These are phyloP conservation scores for Xylaria acuta DNA, from an alignment of 495 filamentous ascomycete species.

Conservation along the genomic window DNA sequence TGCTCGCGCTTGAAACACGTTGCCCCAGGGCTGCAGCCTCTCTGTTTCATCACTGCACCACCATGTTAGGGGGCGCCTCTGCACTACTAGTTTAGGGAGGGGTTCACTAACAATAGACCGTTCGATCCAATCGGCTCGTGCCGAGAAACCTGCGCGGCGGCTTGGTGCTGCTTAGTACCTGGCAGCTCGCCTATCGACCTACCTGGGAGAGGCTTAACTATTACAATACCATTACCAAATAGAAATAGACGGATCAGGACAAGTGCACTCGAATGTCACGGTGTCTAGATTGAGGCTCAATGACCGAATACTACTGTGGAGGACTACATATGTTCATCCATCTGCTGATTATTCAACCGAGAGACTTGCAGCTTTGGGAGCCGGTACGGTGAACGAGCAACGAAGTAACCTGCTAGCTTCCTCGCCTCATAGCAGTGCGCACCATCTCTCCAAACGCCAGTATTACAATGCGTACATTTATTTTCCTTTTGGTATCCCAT, in stretches of 20 bases:
- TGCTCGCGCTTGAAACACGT: slow-evolving; percentile 37
- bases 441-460: neutral
- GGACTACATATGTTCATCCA: slow-evolving; percentile 11
- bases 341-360: neutral
- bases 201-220: neutral
- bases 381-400: neutral
- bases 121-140: slow-evolving; percentile 21
- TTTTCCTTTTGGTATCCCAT: slow-evolving; percentile 34
- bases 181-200: slow-evolving; percentile 18
- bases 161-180: slow-evolving; percentile 10
- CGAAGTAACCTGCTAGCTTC: neutral
- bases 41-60: slow-evolving; percentile 14
- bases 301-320: slow-evolving; percentile 12
- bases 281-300: slow-evolving; percentile 22
- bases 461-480: slow-evolving; percentile 16
- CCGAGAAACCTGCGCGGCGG: neutral
- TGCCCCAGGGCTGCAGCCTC: slow-evolving; percentile 19
- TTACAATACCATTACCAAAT: slow-evolving; percentile 24
- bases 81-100: neutral
- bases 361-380: neutral
- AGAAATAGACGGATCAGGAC: slow-evolving; percentile 17
- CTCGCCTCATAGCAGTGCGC: neutral
- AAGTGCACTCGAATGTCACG: neutral
- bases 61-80: neutral
- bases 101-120: neutral